These are phyloP conservation scores for Boletellus dicymbophilus DNA, from an alignment of 1,284 basidiomycete genomes.

Conservation along the genomic window DNA sequence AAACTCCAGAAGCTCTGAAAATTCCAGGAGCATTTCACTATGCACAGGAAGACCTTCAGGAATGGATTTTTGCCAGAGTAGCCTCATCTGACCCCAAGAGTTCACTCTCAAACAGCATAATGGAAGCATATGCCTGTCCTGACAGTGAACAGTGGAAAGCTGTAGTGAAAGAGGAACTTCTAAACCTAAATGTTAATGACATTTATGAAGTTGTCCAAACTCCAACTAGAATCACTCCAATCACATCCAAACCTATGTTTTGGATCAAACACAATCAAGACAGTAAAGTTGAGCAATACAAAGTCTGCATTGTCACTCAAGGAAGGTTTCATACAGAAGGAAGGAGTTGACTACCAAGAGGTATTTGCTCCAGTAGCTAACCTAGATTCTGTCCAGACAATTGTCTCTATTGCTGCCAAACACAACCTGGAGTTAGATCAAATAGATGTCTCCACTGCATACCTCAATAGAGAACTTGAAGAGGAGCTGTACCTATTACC, in stretches of 20 bases:
- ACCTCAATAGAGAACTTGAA: background rate
- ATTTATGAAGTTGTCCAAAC: background rate
- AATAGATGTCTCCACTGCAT: background rate
- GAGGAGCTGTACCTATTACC: background rate
- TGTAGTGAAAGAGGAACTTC: background rate
- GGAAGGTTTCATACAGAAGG: background rate
- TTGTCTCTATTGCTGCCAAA: background rate
- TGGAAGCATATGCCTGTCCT: background rate
- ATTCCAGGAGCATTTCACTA: background rate
- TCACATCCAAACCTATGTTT: background rate
- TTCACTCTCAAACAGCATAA: background rate
- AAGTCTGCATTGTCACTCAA: background rate
- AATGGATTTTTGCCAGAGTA: background rate
- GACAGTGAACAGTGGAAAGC: background rate
- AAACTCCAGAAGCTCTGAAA: too few species aligned
- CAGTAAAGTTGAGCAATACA: background rate
- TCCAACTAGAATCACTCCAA: background rate
- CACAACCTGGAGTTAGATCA: background rate
- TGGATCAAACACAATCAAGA: background rate
- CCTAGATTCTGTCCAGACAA: background rate
- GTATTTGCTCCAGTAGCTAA: background rate
- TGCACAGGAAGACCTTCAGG: background rate
- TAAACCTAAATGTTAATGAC: background rate
- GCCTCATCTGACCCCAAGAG: background rate
- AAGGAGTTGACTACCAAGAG: background rate